phyloP scores from a whole-genome alignment of 2,329 filamentous ascomycete species.

The Macrophomina phaseolina region DNA sequence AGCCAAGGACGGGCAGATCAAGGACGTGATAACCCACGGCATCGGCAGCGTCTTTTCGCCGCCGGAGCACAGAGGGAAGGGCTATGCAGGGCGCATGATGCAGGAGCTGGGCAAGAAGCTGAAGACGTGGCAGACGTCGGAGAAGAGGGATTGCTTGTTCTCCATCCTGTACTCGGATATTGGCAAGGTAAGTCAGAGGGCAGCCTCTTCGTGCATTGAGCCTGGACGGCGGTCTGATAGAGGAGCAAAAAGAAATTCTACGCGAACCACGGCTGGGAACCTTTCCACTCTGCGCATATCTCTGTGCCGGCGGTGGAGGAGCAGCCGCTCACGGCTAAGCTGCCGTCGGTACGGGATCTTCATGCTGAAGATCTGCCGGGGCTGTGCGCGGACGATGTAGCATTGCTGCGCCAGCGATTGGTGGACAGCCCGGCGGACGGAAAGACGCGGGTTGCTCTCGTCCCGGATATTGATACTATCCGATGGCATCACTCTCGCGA shows the following conservation, averaged over 20 bases:
- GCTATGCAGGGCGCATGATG: constrained; percentile 79
- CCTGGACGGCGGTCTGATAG: constrained; percentile 15
- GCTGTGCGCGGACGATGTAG: constrained; percentile 69
- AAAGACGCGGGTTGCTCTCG: constrained; percentile 65
- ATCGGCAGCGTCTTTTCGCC: constrained; percentile 82
- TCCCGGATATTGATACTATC: constrained; percentile 71
- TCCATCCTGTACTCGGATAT: constrained; percentile 68
- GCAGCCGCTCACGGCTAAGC: constrained; percentile 2
- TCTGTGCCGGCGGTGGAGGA: constrained; percentile 58
- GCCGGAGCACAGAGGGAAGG: constrained; percentile 68
- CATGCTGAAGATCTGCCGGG: constrained; percentile 65
- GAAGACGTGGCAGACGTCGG: constrained; percentile 58
- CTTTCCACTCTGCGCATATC: constrained; percentile 75
- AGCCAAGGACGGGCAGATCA: constrained; percentile 56
- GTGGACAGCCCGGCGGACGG: constrained; percentile 43
- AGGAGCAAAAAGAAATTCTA: constrained; percentile 64
- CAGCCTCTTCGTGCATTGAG: neutral
- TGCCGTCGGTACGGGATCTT: constrained; percentile 52
- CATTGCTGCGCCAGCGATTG: constrained; percentile 63
- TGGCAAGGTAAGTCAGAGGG: constrained; percentile 61
- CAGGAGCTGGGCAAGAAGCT: constrained; percentile 64
- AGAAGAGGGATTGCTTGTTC: constrained; percentile 60
- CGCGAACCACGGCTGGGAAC: constrained; percentile 73
- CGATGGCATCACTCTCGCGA: constrained; percentile 83
- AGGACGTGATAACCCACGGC: constrained; percentile 73